phyloP scores from a whole-genome alignment of 306 rosid species.

The Lathyrus oleraceus region DNA sequence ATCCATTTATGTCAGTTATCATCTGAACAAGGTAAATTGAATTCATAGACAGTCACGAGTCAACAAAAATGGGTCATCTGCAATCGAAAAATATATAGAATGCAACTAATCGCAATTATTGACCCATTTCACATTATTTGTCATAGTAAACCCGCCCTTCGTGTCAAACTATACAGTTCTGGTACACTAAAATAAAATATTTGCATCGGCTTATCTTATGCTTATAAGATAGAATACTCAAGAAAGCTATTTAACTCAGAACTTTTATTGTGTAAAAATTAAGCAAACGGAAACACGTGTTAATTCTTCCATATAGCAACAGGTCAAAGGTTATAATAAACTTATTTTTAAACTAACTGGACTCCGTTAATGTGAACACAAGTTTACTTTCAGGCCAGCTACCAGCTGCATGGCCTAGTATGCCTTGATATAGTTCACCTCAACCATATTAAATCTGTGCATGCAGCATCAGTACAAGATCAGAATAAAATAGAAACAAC shows the following conservation, averaged over 20 bases:
- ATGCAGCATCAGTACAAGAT: slow-evolving; percentile 18
- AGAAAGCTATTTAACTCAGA: not conserved
- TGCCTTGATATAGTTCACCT: slow-evolving; percentile 17
- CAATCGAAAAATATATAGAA: not conserved
- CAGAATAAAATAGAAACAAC: slow-evolving; percentile 32
- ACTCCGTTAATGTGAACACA: slow-evolving; percentile 2
- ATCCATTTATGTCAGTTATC: slow-evolving; percentile 5
- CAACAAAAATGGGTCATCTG: slow-evolving; percentile 13
- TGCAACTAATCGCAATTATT: not conserved
- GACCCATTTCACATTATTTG: slow-evolving; percentile 8
- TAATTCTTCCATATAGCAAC: slow-evolving; percentile 22
- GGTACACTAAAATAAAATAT: slow-evolving; percentile 6
- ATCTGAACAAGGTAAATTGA: slow-evolving; percentile 18
- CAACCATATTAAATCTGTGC: slow-evolving; percentile 20
- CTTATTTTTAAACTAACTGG: slow-evolving; percentile 13
- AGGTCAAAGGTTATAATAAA: slow-evolving; percentile 27
- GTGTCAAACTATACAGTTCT: slow-evolving; percentile 19
- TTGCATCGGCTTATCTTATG: not conserved
- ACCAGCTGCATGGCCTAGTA: slow-evolving; percentile 15
- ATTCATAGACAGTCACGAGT: slow-evolving; percentile 9
- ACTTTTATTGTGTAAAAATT: slow-evolving; percentile 1
- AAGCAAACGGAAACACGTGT: slow-evolving; percentile 11
- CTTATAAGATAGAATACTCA: not conserved
- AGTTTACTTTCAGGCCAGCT: slow-evolving; percentile 22
- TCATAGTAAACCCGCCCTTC: slow-evolving; percentile 17